Evolutionary conservation across 805 yeast genomes (phyloP).

Genomic region (Monosporozyma yasuniensis): DNA sequence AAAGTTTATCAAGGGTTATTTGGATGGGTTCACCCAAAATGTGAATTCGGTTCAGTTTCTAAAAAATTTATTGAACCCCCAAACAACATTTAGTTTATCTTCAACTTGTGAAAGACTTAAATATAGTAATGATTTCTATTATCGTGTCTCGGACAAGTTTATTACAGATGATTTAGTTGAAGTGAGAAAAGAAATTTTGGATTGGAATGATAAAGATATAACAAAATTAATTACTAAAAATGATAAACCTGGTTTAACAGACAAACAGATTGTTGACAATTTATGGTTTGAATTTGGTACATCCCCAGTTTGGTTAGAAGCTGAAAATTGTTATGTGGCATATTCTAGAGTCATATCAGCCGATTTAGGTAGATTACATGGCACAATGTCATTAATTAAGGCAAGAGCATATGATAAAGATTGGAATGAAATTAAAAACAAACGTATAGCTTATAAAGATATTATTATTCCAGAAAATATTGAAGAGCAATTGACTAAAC

Average conservation of each 20-base stretch:
- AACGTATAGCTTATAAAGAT: constrained; percentile 3
- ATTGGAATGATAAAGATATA: neutral
- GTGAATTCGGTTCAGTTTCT: too few species aligned
- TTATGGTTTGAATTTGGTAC: constrained; percentile 27
- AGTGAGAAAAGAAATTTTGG: neutral
- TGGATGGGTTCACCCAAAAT: too few species aligned
- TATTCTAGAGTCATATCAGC: constrained; percentile 36
- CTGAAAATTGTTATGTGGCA: constrained; percentile 41
- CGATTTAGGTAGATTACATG: constrained; percentile 16
- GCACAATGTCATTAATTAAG: constrained; percentile 34
- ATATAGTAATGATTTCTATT: neutral
- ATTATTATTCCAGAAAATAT: constrained; percentile 14
- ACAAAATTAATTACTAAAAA: neutral
- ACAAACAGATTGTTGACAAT: neutral
- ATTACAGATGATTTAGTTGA: neutral
- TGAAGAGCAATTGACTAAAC: constrained; percentile 21
- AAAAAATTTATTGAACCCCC: too few species aligned
- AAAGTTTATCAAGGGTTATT: too few species aligned
- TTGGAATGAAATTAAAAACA: constrained; percentile 7
- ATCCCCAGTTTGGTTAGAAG: constrained; percentile 31
- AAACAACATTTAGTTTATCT: too few species aligned
- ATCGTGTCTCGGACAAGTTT: neutral
- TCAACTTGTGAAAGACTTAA: neutral
- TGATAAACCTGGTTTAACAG: neutral
- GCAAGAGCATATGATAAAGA: constrained; percentile 14